Evolutionary conservation across 2,329 filamentous ascomycete genomes (phyloP), one percentile per base, ranked within the genome.

Genomic region (Ceratocystis lukuohia): DNA sequence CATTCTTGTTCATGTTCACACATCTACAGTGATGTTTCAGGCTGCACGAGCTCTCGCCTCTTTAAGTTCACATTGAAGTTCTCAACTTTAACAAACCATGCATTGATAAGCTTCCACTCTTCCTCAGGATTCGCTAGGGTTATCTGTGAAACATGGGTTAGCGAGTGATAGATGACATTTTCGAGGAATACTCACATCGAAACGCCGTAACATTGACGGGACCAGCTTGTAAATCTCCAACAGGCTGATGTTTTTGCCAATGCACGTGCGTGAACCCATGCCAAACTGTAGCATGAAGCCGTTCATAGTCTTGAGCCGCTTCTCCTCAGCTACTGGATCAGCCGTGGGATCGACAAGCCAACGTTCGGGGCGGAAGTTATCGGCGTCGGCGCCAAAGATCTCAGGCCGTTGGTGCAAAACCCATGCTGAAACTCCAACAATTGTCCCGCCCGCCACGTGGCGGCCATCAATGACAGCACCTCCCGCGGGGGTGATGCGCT

Each of bases 341-440:
- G 72, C 71, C 0, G 65, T 73, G 67, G 78, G 75, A 15, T 80
- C 78, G 1, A 77, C 74, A 2, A 84, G 71, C 81, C 88, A 90
- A 56, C 88, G 75, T 74, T 91, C 88, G 0, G 88, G 88, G 12
- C 84, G 76, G 73, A 82, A 93, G 0, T 72, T 74, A 57, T 90
- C 84, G 0, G 84, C 83, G 68, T 91, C 85, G 0, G 78, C 73
- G 1, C 88, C 88, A 71, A 89, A 93, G 37, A 91, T 78, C 65
- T 86, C 83, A 4, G 80, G 78, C 6, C 61, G 44, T 7, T 63
- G 61, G 61, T 92, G 88, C 44, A 92, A 78, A 17, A 91, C 83
- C 88, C 88, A 91, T 0, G 88, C 83, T 64, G 84, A 89, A 72
- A 84, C 88, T 5, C 88, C 88, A 0, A 91, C 87, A 67, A 88